These are phyloP conservation scores for Fagus sylvatica DNA, from an alignment of 306 rosid genomes.

Conservation along the genomic window DNA sequence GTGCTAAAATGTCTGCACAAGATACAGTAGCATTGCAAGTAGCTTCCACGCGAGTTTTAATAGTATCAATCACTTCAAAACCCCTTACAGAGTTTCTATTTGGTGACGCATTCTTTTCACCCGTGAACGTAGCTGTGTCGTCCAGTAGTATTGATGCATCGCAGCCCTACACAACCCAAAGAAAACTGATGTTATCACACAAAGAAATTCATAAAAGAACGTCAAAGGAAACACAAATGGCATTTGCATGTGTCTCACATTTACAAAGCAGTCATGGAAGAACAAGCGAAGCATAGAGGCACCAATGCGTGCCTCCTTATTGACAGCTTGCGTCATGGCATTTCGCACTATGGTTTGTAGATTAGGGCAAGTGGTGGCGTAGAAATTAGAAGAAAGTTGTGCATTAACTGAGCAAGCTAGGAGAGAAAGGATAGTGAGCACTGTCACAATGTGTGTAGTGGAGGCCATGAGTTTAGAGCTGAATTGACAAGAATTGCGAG, in stretches of 20 bases:
- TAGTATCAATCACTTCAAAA: conserved; percentile 67
- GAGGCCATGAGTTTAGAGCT: conserved; percentile 32
- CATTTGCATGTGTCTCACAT: conserved; percentile 23
- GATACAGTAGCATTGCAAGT: conserved; percentile 67
- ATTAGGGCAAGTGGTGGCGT: conserved; percentile 50
- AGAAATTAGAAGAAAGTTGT: conserved; percentile 61
- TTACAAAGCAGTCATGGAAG: conserved; percentile 90
- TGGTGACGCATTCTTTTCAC: conserved; percentile 74
- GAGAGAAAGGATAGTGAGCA: conserved; percentile 27
- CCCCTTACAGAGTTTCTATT: conserved; percentile 63
- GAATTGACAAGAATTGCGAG: too few species aligned
- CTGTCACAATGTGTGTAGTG: conserved; percentile 14
- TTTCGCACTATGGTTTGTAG: conserved; percentile 49
- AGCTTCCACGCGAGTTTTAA: conserved; percentile 68
- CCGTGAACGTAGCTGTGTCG: conserved; percentile 53
- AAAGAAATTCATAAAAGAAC: too few species aligned
- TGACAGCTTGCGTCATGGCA: conserved; percentile 45
- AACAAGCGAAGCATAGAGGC: conserved; percentile 83
- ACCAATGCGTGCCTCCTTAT: conserved; percentile 48
- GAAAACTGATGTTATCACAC: neutral
- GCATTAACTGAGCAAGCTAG: conserved; percentile 41
- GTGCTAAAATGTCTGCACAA: conserved; percentile 85
- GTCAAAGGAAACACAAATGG: too few species aligned
- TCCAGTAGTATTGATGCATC: conserved; percentile 72
- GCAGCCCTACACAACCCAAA: conserved; percentile 51